These are phyloP conservation scores for Daldinia bambusicola DNA, from an alignment of 495 filamentous ascomycete species.

Conservation along the genomic window DNA sequence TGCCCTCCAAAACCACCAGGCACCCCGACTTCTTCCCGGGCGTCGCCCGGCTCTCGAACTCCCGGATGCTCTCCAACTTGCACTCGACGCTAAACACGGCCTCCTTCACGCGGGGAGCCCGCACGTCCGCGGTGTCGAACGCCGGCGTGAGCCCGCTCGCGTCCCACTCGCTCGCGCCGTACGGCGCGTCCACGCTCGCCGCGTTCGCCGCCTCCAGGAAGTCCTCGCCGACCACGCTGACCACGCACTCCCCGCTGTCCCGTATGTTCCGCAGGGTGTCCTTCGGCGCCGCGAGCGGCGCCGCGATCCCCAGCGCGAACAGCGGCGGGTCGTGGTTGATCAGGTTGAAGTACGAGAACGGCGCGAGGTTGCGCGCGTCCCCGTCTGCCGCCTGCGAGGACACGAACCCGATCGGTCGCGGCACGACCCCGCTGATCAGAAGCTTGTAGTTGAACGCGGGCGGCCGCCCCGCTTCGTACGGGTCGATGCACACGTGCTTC, in stretches of 20 bases:
- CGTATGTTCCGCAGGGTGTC: slow-evolving; percentile 80
- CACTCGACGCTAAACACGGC: slow-evolving; percentile 84
- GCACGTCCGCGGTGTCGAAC: slow-evolving; percentile 69
- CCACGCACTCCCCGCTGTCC: slow-evolving; percentile 77
- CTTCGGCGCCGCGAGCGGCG: slow-evolving; percentile 66
- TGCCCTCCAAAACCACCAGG: slow-evolving; percentile 83
- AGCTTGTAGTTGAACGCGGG: slow-evolving; percentile 88
- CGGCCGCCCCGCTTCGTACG: slow-evolving; percentile 75
- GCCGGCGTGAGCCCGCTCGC: slow-evolving; percentile 79
- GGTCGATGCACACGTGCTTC: slow-evolving; percentile 81
- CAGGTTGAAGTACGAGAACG: slow-evolving; percentile 85
- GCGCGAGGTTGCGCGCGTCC: slow-evolving; percentile 75
- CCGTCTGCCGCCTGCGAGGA: slow-evolving; percentile 59
- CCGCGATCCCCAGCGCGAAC: slow-evolving; percentile 81
- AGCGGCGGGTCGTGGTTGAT: slow-evolving; percentile 91
- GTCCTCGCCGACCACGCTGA: slow-evolving; percentile 88
- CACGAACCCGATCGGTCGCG: slow-evolving; percentile 75
- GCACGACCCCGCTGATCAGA: slow-evolving; percentile 85
- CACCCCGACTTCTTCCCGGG: slow-evolving; percentile 79
- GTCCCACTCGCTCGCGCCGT: slow-evolving; percentile 83
- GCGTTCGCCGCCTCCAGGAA: slow-evolving; percentile 90
- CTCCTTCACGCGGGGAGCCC: slow-evolving; percentile 79
- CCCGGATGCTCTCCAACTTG: slow-evolving; percentile 74
- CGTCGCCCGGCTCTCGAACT: slow-evolving; percentile 75
- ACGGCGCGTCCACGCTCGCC: slow-evolving; percentile 78